Conservation (phyloP, 1,284 basidiomycete genomes). For the Exobasidium cylindrosporum region DNA sequence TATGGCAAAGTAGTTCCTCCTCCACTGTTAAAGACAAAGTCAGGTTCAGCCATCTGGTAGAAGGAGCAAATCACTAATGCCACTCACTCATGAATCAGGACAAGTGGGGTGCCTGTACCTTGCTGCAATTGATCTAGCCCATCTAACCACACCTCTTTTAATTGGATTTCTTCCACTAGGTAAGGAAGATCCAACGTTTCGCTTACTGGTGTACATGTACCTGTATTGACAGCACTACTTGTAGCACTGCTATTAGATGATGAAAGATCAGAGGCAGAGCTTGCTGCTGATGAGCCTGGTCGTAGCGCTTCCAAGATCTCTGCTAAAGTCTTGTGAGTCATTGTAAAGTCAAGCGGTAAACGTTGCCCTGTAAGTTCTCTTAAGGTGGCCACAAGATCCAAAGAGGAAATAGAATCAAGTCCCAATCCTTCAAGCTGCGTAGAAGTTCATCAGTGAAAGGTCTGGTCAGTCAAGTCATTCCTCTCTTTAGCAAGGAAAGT, state of each 20-base stretch:
- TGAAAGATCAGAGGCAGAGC: background rate
- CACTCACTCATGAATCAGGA: background rate
- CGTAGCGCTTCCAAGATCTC: background rate
- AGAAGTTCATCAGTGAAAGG: background rate
- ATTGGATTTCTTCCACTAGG: too few species aligned
- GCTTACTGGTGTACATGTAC: background rate
- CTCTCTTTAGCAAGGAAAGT: too few species aligned
- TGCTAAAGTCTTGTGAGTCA: background rate
- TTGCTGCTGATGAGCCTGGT: too few species aligned
- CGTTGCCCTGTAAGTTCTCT: background rate
- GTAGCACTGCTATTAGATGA: background rate
- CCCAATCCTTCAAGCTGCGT: background rate
- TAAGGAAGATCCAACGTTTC: too few species aligned
- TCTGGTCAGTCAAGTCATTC: background rate
- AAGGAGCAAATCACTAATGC: too few species aligned
- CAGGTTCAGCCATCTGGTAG: too few species aligned
- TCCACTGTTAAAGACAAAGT: background rate
- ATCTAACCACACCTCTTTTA: too few species aligned
- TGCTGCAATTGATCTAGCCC: background rate
- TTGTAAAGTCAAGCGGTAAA: background rate
- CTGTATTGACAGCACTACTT: background rate
- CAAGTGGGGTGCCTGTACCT: background rate
- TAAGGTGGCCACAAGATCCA: background rate
- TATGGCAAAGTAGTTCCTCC: background rate
- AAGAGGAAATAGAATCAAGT: background rate